These are phyloP conservation scores for Pseudocohnilembus persalinus DNA, from an alignment of 169 alveolate species.

Conservation along the genomic window DNA sequence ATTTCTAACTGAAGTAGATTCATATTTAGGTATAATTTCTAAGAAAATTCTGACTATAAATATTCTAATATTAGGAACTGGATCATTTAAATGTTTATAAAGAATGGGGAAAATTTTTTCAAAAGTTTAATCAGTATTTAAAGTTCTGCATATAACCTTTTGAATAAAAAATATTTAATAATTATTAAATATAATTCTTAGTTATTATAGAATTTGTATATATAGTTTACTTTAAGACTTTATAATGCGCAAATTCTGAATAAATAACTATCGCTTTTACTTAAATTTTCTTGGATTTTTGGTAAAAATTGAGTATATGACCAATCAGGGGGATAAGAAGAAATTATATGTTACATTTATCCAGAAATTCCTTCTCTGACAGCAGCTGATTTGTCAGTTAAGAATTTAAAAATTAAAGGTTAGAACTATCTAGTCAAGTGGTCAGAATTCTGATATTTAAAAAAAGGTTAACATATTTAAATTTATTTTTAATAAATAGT, in stretches of 20 bases:
- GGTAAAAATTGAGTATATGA: constrained; percentile 53
- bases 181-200: background rate
- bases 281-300: constrained; percentile 57
- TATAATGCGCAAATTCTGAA: constrained; percentile 66
- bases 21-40: constrained; percentile 27
- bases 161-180: constrained; percentile 6
- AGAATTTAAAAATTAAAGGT: constrained; percentile 54
- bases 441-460: constrained; percentile 36
- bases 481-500: background rate
- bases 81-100: constrained; percentile 62
- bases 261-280: constrained; percentile 55
- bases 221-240: constrained; percentile 13
- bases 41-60: constrained; percentile 54
- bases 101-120: constrained; percentile 61
- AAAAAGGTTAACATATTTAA: background rate
- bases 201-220: background rate
- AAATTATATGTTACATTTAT: constrained; percentile 53
- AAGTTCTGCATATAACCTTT: constrained; percentile 12
- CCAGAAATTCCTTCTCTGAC: constrained; percentile 67
- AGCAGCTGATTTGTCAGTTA: constrained; percentile 74
- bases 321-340: constrained; percentile 59
- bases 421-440: constrained; percentile 53
- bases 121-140: constrained; percentile 25
- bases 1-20: constrained; percentile 14
- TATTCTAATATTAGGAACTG: constrained; percentile 75